These are phyloP conservation scores for Epichloe gansuensis DNA, from an alignment of 2,329 filamentous ascomycete species.

Conservation along the genomic window DNA sequence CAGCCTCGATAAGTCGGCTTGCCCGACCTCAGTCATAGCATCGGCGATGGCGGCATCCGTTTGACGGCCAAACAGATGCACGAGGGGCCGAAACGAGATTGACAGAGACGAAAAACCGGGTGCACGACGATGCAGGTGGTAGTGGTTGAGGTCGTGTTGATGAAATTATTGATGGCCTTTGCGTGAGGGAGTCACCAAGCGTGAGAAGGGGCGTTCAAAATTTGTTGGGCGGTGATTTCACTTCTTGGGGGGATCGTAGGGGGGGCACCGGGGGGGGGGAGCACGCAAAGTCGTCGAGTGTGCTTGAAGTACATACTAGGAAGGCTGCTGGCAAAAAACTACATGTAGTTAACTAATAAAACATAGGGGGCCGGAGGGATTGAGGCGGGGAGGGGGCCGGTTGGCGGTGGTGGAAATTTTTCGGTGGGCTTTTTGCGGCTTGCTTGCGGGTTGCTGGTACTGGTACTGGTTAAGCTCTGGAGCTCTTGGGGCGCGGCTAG, in stretches of 20 bases:
- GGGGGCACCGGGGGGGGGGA: slow-evolving; percentile 2
- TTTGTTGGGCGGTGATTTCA: slow-evolving; percentile 16
- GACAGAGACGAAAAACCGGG: slow-evolving; percentile 18
- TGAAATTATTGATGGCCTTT: slow-evolving; percentile 15
- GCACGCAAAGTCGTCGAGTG: background rate
- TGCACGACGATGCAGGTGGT: slow-evolving; percentile 19
- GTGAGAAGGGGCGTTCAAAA: slow-evolving; percentile 18
- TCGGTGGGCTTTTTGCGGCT: background rate
- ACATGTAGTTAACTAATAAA: background rate
- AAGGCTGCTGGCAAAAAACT: too few relatives aligned
- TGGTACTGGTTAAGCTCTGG: background rate
- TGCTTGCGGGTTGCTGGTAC: background rate
- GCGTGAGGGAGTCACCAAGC: slow-evolving; percentile 16
- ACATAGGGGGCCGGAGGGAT: background rate
- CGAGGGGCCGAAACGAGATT: slow-evolving; percentile 12
- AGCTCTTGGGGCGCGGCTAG: background rate
- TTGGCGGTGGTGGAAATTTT: slow-evolving; percentile 5
- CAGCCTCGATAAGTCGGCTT: slow-evolving; percentile 51
- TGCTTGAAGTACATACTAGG: background rate
- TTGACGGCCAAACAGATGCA: slow-evolving; percentile 48
- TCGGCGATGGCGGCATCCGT: slow-evolving; percentile 56
- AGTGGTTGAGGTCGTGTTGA: slow-evolving; percentile 18
- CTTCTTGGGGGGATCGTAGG: background rate
- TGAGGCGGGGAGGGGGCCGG: background rate
- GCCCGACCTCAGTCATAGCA: slow-evolving; percentile 61